These are phyloP conservation scores for Ceratobasidium sp. DNA, from an alignment of 1,284 basidiomycete genomes.

Conservation along the genomic window DNA sequence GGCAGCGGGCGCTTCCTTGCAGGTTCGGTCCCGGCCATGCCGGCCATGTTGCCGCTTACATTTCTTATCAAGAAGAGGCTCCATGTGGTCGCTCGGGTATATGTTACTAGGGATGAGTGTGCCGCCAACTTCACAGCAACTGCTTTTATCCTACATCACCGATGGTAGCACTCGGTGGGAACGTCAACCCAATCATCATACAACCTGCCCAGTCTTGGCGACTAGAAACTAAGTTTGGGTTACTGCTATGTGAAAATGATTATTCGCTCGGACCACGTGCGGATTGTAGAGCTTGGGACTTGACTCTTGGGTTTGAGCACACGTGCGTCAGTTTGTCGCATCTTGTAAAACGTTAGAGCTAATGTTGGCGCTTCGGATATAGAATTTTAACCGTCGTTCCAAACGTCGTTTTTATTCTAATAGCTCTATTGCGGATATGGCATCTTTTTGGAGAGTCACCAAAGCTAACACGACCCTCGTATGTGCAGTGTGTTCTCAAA, in stretches of 20 bases:
- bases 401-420: background rate
- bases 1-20: background rate
- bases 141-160: background rate
- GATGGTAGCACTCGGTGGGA: background rate
- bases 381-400: conserved; percentile 2
- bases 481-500: background rate
- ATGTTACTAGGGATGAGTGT: background rate
- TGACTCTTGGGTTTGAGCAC: conserved; percentile 14
- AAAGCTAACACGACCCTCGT: background rate
- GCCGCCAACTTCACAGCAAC: background rate
- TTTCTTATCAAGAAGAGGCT: too few species aligned
- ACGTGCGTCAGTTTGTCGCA: background rate
- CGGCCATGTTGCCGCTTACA: too few species aligned
- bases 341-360: background rate
- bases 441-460: background rate
- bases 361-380: background rate
- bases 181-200: background rate
- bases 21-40: background rate
- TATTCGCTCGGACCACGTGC: background rate
- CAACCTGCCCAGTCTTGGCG: background rate
- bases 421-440: background rate
- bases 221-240: background rate
- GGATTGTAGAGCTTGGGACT: conserved; percentile 2
- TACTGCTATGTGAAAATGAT: conserved; percentile 6
- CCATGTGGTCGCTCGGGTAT: background rate